phyloP scores from a whole-genome alignment of 2,329 filamentous ascomycete species.

The Colletotrichum sp. region DNA sequence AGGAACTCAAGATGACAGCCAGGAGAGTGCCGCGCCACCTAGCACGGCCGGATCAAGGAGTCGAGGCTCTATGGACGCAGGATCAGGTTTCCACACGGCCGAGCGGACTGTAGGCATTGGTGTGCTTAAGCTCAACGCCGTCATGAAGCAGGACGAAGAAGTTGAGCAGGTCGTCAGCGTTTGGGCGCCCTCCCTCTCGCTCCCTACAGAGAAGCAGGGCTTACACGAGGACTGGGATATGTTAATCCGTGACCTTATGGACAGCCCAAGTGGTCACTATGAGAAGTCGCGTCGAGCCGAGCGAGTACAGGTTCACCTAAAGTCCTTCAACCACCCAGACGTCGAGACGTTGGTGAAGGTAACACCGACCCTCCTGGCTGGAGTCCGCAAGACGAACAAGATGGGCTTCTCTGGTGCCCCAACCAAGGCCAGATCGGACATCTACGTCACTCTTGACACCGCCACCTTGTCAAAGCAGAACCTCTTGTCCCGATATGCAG shows the following conservation, averaged over 20 bases:
- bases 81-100: constrained; percentile 48
- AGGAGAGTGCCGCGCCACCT: constrained; percentile 51
- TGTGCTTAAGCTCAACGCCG: constrained; percentile 74
- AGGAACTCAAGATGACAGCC: constrained; percentile 46
- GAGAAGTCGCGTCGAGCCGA: constrained; percentile 76
- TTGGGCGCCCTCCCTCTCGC: constrained; percentile 69
- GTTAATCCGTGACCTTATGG: constrained; percentile 74
- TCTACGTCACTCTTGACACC: constrained; percentile 86
- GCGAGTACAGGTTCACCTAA: constrained; percentile 79
- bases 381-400: constrained; percentile 80
- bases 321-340: constrained; percentile 78
- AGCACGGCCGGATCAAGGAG: constrained; percentile 59
- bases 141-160: constrained; percentile 76
- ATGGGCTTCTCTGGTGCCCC: constrained; percentile 95
- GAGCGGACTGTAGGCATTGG: constrained; percentile 79
- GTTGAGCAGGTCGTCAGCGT: constrained; percentile 78
- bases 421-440: constrained; percentile 87
- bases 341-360: constrained; percentile 82
- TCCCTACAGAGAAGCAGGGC: constrained; percentile 61
- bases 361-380: constrained; percentile 86
- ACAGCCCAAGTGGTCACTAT: constrained; percentile 75
- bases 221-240: constrained; percentile 73
- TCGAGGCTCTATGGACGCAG: constrained; percentile 36
- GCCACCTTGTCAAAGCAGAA: constrained; percentile 81
- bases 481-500: constrained; percentile 67